phyloP scores from a whole-genome alignment of 2,329 filamentous ascomycete species.

The Chalaropsis ovoidea region DNA sequence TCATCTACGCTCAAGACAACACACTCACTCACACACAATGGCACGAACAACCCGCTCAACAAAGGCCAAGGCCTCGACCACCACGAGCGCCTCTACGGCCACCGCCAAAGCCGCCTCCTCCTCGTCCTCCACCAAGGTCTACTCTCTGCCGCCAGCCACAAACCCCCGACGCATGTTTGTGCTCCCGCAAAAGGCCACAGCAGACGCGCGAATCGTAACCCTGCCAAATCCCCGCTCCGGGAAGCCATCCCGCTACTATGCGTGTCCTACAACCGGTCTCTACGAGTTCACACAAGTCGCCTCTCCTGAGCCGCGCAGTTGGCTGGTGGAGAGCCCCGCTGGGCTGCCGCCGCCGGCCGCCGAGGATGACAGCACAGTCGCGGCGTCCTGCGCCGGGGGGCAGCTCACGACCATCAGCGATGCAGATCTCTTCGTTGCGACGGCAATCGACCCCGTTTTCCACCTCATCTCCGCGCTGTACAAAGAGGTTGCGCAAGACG shows the following conservation, averaged over 20 bases:
- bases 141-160: conserved; percentile 35
- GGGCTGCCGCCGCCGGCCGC: conserved; percentile 9
- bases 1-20: not conserved
- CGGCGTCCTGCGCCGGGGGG: conserved; percentile 14
- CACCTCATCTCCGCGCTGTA: conserved; percentile 64
- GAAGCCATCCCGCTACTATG: conserved; percentile 49
- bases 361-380: not conserved
- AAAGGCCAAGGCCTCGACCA: conserved; percentile 31
- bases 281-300: conserved; percentile 54
- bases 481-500: conserved; percentile 34
- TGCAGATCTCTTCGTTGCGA: conserved; percentile 73
- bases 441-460: conserved; percentile 75
- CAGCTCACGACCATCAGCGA: conserved; percentile 30
- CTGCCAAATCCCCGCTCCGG: conserved; percentile 50
- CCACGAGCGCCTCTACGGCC: conserved; percentile 30
- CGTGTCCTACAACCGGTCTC: conserved; percentile 51
- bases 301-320: conserved; percentile 46
- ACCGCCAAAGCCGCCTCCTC: conserved; percentile 30
- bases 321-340: conserved; percentile 44
- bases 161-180: conserved; percentile 50
- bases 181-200: conserved; percentile 45
- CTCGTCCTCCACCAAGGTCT: conserved; percentile 31
- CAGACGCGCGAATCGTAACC: conserved; percentile 48
- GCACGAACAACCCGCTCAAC: conserved; percentile 40
- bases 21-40: conserved; percentile 33